phyloP scores from a whole-genome alignment of 2,329 filamentous ascomycete genomes.

The Magnaporthiopsis incrustans region DNA sequence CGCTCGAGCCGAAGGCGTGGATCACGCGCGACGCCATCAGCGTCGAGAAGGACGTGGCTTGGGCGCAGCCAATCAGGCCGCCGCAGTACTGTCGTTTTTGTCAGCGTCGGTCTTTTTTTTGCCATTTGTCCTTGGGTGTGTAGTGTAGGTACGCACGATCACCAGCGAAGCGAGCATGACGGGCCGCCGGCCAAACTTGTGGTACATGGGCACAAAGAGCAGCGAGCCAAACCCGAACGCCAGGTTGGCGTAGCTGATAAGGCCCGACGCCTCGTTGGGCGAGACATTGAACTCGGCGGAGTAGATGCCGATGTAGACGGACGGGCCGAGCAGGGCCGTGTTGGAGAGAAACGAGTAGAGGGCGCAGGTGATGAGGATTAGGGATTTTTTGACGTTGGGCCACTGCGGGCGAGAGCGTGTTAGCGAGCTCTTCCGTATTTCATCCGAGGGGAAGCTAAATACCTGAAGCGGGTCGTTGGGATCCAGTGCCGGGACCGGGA shows the following conservation, averaged over 20 bases:
- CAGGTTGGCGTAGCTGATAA: slow-evolving; percentile 53
- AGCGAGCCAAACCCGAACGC: slow-evolving; percentile 51
- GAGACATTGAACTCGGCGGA: slow-evolving; percentile 42
- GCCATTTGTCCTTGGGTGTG: too few relatives aligned
- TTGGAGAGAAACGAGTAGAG: slow-evolving; percentile 53
- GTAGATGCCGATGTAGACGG: slow-evolving; percentile 50
- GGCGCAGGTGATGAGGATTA: slow-evolving; percentile 45
- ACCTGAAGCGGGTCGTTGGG: slow-evolving; percentile 52
- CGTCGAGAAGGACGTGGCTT: slow-evolving; percentile 25
- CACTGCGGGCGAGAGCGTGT: slow-evolving; percentile 28
- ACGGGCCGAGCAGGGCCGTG: slow-evolving; percentile 45
- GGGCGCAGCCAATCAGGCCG: slow-evolving; percentile 30
- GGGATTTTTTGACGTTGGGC: slow-evolving; percentile 45
- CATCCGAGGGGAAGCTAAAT: slow-evolving; percentile 6
- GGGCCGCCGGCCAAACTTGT: slow-evolving; percentile 36
- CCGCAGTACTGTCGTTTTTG: slow-evolving; percentile 34
- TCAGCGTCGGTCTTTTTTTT: too few relatives aligned
- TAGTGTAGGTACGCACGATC: slow-evolving; percentile 24
- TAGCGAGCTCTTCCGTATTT: background rate
- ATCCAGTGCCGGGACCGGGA: slow-evolving; percentile 51
- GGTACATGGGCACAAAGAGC: slow-evolving; percentile 48
- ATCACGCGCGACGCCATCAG: slow-evolving; percentile 32
- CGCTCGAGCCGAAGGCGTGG: slow-evolving; percentile 31
- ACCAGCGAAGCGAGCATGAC: slow-evolving; percentile 33
- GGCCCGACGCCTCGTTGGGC: slow-evolving; percentile 40